Percentiles rank a stretch among this genome's conserved stretches.
phyloP scores from a whole-genome alignment of 371 early-diverging fungal genomes.

The Synchytrium microbalum region DNA sequence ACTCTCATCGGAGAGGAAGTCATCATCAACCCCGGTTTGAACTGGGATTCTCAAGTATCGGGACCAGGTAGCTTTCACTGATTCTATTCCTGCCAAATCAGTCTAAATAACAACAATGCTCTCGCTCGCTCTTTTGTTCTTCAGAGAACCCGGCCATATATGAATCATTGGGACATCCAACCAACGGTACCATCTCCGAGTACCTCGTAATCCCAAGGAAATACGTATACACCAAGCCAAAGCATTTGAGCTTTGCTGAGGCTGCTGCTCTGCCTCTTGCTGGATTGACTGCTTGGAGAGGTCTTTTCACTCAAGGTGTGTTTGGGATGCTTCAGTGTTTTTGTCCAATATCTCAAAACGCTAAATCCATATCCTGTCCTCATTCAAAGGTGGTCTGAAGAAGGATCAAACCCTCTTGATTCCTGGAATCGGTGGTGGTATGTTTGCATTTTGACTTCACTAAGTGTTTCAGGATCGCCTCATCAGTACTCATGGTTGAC shows the following conservation, averaged over 20 bases:
- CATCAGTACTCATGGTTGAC: not conserved
- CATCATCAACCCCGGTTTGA: slow-evolving; percentile 45
- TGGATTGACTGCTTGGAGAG: slow-evolving; percentile 58
- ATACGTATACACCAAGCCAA: slow-evolving; percentile 14
- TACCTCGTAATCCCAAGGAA: slow-evolving; percentile 39
- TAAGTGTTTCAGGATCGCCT: slow-evolving; percentile 1
- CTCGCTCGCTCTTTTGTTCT: too few relatives aligned
- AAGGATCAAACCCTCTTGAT: slow-evolving; percentile 56
- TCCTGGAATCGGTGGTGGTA: slow-evolving; percentile 51
- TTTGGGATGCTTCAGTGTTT: too few relatives aligned
- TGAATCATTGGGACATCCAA: slow-evolving; percentile 28
- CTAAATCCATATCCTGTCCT: too few relatives aligned
- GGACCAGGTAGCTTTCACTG: too few relatives aligned
- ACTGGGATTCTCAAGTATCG: slow-evolving; percentile 60
- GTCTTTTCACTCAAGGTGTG: slow-evolving; percentile 48
- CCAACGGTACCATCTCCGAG: slow-evolving; percentile 50
- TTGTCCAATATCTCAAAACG: too few relatives aligned
- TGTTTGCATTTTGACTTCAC: not conserved
- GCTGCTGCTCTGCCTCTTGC: slow-evolving; percentile 64
- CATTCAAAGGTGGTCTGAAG: slow-evolving; percentile 48
- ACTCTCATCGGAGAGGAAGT: slow-evolving; percentile 34
- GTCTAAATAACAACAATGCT: too few relatives aligned
- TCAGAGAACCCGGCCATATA: slow-evolving; percentile 49
- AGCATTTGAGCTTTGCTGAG: slow-evolving; percentile 51
- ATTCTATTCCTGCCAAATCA: too few relatives aligned